Percentiles rank a stretch among this genome's conserved stretches.
phyloP scores from a whole-genome alignment of 2,329 filamentous ascomycete genomes.

The Neofusicoccum sp. region DNA sequence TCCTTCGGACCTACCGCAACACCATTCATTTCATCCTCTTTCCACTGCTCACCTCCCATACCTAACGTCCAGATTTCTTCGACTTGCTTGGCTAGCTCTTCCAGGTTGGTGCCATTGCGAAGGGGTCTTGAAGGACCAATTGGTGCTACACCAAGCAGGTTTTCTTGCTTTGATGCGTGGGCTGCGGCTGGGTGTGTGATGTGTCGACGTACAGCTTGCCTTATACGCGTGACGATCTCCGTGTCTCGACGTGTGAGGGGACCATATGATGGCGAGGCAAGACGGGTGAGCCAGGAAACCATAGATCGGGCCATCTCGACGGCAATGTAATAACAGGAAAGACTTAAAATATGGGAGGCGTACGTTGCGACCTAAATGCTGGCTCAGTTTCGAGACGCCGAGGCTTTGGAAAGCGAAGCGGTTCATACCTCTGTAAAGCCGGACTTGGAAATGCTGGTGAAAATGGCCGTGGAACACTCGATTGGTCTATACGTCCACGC shows the following conservation, averaged over 20 bases:
- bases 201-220: slow-evolving; percentile 9
- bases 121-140: background rate
- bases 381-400: too few relatives aligned
- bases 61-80: slow-evolving; percentile 14
- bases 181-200: background rate
- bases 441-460: slow-evolving; percentile 7
- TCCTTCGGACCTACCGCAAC: background rate
- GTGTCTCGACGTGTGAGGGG: slow-evolving; percentile 6
- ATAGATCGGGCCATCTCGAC: background rate
- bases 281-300: background rate
- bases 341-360: slow-evolving; percentile 1
- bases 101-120: background rate
- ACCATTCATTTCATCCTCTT: background rate
- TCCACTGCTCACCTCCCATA: slow-evolving; percentile 6
- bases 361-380: slow-evolving; percentile 1
- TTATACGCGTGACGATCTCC: background rate
- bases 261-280: background rate
- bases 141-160: background rate
- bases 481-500: slow-evolving; percentile 2
- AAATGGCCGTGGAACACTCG: background rate
- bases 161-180: background rate
- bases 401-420: background rate
- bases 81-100: background rate
- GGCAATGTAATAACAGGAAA: slow-evolving; percentile 6
- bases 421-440: slow-evolving; percentile 8